Percentiles rank a stretch among this genome's conserved stretches.
These are phyloP conservation scores for Haematococcus lacustris DNA, from an alignment of 139 green algal species.

Conservation along the genomic window DNA sequence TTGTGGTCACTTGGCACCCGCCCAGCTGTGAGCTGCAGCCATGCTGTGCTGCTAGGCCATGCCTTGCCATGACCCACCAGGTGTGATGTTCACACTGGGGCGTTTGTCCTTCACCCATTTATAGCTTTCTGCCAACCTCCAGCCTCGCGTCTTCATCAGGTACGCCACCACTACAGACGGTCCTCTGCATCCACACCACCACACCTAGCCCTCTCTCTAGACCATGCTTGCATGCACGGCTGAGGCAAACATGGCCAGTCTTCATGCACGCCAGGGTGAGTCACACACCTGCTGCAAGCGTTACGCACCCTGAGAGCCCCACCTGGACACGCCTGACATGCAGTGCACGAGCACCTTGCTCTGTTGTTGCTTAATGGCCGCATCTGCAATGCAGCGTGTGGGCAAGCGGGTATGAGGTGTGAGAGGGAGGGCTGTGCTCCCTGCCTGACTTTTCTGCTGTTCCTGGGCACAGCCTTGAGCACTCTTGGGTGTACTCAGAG, in stretches of 20 bases:
- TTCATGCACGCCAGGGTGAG: too few relatives aligned
- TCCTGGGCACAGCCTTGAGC: too few relatives aligned
- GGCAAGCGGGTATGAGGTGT: too few relatives aligned
- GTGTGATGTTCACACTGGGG: constrained; percentile 35
- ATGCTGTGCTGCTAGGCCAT: background rate
- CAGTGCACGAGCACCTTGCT: constrained; percentile 68
- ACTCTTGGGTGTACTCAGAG: too few relatives aligned
- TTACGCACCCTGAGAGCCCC: background rate
- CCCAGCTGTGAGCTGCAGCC: background rate
- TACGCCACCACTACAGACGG: constrained; percentile 66
- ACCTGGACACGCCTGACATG: constrained; percentile 63
- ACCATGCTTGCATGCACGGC: too few relatives aligned
- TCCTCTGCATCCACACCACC: constrained; percentile 28
- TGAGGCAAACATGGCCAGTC: too few relatives aligned
- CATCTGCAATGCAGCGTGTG: constrained; percentile 13
- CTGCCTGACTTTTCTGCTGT: too few relatives aligned
- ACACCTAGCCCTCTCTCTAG: too few relatives aligned
- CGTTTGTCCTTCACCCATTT: constrained; percentile 74
- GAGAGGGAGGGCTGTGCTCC: too few relatives aligned
- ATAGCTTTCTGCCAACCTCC: constrained; percentile 69
- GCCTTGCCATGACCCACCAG: constrained; percentile 24
- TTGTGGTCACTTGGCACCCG: background rate
- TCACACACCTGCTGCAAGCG: too few relatives aligned
- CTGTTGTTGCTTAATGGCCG: constrained; percentile 6
- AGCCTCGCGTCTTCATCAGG: constrained; percentile 70